Evolutionary conservation across 2,329 filamentous ascomycete species (phyloP).

Genomic region (Ascochyta pisi): DNA sequence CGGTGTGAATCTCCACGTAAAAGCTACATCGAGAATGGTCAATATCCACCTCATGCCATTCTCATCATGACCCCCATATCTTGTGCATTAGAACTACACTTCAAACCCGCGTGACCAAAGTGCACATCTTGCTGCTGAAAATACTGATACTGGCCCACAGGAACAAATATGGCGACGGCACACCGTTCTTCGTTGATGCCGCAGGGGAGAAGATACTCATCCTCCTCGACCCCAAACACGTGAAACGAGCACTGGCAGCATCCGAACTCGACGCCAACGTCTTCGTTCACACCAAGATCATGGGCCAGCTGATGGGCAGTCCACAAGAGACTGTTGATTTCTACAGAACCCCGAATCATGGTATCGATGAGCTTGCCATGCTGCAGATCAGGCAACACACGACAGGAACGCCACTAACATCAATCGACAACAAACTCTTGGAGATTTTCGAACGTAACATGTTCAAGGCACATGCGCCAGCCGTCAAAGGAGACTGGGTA

Average conservation of each 20-base stretch:
- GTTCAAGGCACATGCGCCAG: not conserved
- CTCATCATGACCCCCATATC: not conserved
- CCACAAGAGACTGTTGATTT: constrained; percentile 22
- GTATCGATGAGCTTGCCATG: constrained; percentile 19
- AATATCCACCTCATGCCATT: too few species aligned
- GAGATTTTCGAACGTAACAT: constrained; percentile 16
- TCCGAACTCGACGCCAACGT: constrained; percentile 23
- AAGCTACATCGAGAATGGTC: too few species aligned
- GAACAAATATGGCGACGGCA: constrained; percentile 22
- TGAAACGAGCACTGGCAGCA: constrained; percentile 16
- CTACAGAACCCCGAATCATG: constrained; percentile 14
- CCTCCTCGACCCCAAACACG: constrained; percentile 21
- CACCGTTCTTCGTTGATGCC: constrained; percentile 26
- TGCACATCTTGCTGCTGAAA: not conserved
- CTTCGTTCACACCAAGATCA: constrained; percentile 24
- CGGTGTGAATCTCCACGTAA: too few species aligned
- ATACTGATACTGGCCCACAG: constrained; percentile 1
- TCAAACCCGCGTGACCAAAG: not conserved
- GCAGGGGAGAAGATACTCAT: constrained; percentile 27
- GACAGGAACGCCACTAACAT: constrained; percentile 12
- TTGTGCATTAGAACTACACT: not conserved
- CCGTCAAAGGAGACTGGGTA: constrained; percentile 6
- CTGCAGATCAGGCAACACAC: constrained; percentile 22
- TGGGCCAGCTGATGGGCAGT: constrained; percentile 25
- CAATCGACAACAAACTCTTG: constrained; percentile 18